Percentiles rank a stretch among this genome's conserved stretches.
These are phyloP conservation scores for Digitaria exilis DNA, from an alignment of 202 grass and related monocot genomes.

Conservation along the genomic window DNA sequence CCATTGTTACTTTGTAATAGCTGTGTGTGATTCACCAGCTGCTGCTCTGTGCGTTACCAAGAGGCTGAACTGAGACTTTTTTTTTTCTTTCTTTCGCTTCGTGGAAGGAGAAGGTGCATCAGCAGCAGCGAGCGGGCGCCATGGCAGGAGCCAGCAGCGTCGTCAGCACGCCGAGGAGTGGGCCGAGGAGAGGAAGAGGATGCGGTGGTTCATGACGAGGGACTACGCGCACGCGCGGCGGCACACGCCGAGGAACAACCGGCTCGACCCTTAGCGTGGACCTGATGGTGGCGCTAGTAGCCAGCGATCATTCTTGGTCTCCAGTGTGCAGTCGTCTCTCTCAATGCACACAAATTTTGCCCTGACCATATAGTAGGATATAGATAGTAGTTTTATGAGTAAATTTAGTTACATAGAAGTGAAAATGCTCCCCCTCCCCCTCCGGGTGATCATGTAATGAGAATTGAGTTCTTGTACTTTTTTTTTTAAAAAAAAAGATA, in stretches of 20 bases:
- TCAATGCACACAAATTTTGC: slow-evolving; percentile 41
- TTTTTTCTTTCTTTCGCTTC: background rate
- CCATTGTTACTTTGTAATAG: background rate
- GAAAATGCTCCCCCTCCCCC: no score
- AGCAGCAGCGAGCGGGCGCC: background rate
- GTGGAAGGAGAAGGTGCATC: no score
- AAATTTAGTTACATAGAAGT: slow-evolving; percentile 8
- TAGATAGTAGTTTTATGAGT: background rate
- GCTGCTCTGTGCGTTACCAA: background rate
- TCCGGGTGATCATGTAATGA: slow-evolving; percentile 23
- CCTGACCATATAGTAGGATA: slow-evolving; percentile 29
- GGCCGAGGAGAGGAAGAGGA: slow-evolving; percentile 54
- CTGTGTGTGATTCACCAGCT: background rate
- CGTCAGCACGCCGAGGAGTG: slow-evolving; percentile 43
- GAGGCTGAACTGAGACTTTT: background rate
- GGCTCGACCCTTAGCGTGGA: slow-evolving; percentile 30
- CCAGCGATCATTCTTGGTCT: background rate
- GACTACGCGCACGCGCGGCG: slow-evolving; percentile 45
- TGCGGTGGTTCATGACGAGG: slow-evolving; percentile 59
- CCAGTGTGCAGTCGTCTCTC: background rate
- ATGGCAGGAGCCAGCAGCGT: slow-evolving; percentile 19
- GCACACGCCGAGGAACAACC: slow-evolving; percentile 52
- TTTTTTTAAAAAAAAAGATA: no score
- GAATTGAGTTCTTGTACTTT: background rate
- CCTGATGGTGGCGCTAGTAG: no score